phyloP scores from a whole-genome alignment of 805 yeast species.

The Jamesozyma lodderae region DNA sequence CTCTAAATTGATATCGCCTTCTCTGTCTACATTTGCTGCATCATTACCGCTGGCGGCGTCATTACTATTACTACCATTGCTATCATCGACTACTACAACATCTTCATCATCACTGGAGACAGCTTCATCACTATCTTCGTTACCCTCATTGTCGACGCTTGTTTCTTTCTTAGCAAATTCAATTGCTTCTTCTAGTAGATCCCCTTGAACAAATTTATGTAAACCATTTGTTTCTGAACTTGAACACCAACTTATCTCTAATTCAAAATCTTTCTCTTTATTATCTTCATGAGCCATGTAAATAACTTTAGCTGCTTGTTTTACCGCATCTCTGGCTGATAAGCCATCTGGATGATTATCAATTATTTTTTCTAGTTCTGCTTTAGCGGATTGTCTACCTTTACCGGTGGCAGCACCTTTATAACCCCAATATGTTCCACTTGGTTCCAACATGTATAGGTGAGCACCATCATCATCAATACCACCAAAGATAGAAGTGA shows the following conservation, averaged over 20 bases:
- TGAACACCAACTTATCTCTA: slow-evolving; percentile 88
- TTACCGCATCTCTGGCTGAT: slow-evolving; percentile 73
- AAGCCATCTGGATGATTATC: slow-evolving; percentile 39
- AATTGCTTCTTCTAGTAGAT: slow-evolving; percentile 72
- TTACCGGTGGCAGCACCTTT: slow-evolving; percentile 96
- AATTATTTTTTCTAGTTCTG: slow-evolving; percentile 80
- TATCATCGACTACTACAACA: slow-evolving; percentile 9
- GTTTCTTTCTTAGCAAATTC: slow-evolving; percentile 69
- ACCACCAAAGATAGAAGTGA: slow-evolving; percentile 88
- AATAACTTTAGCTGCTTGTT: slow-evolving; percentile 88
- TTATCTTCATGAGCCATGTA: slow-evolving; percentile 94
- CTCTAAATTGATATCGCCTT: slow-evolving; percentile 2
- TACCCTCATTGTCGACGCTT: slow-evolving; percentile 32
- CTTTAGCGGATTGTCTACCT: slow-evolving; percentile 96
- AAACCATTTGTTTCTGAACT: slow-evolving; percentile 64
- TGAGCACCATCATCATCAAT: slow-evolving; percentile 85
- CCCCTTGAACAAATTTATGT: slow-evolving; percentile 76
- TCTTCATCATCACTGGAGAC: slow-evolving; percentile 19
- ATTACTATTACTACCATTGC: slow-evolving; percentile 9
- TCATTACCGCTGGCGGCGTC: neutral
- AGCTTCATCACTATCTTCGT: slow-evolving; percentile 15
- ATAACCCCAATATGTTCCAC: slow-evolving; percentile 97
- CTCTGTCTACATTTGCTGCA: neutral
- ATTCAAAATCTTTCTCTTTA: slow-evolving; percentile 93
- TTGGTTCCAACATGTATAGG: slow-evolving; percentile 93